Conservation (phyloP, 805 yeast genomes). For the Candida schatavii region DNA sequence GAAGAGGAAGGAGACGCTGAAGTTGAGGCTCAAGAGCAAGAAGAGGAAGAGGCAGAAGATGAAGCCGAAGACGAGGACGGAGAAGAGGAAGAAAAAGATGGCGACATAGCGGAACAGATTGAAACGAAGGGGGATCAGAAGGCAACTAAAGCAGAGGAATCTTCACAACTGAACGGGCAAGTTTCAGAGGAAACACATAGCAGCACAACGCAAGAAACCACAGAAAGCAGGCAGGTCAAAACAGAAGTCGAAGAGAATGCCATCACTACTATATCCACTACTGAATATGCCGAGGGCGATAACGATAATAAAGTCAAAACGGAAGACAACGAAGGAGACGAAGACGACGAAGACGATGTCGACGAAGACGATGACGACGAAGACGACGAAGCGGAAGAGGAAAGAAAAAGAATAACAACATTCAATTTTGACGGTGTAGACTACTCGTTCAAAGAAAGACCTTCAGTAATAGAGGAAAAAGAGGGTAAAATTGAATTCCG, state of each 20-base stretch:
- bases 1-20: conserved; percentile 23
- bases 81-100: conserved; percentile 17
- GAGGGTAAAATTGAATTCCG: conserved; percentile 93
- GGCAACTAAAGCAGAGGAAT: no score
- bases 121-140: conserved; percentile 22
- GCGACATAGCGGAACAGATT: conserved; percentile 27
- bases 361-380: conserved; percentile 43
- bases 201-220: no score
- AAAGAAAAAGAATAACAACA: conserved; percentile 39
- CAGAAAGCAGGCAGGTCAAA: background rate
- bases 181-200: background rate
- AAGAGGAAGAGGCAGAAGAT: conserved; percentile 16
- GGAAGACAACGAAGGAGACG: conserved; percentile 19
- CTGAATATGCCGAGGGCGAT: conserved; percentile 7
- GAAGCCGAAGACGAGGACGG: conserved; percentile 18
- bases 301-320: conserved; percentile 11
- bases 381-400: conserved; percentile 44
- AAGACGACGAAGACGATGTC: conserved; percentile 29
- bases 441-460: conserved; percentile 85
- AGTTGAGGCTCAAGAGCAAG: conserved; percentile 20
- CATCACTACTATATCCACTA: conserved; percentile 8
- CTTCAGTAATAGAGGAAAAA: conserved; percentile 90
- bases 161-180: no score
- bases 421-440: conserved; percentile 74
- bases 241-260: conserved; percentile 12